phyloP scores from a whole-genome alignment of 2,329 filamentous ascomycete species.

The Apiospora phragmitis region DNA sequence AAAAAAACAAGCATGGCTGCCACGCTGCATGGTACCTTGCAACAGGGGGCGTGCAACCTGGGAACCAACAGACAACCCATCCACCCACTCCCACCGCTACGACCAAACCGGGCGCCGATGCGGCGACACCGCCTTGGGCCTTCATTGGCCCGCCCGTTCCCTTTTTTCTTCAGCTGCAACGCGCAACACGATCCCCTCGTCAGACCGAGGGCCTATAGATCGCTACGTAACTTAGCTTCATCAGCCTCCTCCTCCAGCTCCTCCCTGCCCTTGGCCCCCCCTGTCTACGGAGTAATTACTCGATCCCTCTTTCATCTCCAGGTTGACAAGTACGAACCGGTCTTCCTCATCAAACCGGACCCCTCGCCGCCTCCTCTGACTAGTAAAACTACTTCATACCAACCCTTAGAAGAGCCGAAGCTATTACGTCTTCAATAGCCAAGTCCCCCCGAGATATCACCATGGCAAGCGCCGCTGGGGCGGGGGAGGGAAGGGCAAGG shows the following conservation, averaged over 20 bases:
- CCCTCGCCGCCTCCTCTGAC: background rate
- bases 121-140: background rate
- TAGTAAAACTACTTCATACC: background rate
- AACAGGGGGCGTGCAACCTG: background rate
- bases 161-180: background rate
- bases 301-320: background rate
- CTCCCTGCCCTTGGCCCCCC: background rate
- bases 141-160: background rate
- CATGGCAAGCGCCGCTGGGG: conserved; percentile 1
- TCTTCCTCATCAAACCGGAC: background rate
- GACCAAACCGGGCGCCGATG: background rate
- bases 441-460: conserved; percentile 11
- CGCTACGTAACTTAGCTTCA: background rate
- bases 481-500: background rate
- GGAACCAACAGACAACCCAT: no score
- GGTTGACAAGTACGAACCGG: background rate
- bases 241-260: background rate
- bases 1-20: background rate
- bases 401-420: background rate
- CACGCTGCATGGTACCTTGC: background rate
- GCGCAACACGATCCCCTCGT: background rate
- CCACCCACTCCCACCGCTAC: background rate
- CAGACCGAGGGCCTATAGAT: background rate
- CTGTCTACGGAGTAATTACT: background rate
- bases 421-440: conserved; percentile 9